Evolutionary conservation across 257 asterid genomes (phyloP).

Genomic region (Linderniella brevidens): DNA sequence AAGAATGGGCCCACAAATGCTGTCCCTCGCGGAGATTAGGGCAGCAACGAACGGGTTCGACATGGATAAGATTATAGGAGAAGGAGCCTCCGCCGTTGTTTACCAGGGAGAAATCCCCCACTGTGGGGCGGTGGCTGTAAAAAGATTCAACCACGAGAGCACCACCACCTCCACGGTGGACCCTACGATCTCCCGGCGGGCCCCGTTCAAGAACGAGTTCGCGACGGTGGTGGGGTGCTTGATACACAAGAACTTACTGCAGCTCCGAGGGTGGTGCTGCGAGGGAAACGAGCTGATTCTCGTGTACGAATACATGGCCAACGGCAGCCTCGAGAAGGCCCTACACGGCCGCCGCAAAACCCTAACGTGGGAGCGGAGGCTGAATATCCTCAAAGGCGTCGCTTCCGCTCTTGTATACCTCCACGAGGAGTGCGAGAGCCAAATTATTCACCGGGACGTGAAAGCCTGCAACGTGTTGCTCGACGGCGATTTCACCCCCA

Average conservation of each 20-base stretch:
- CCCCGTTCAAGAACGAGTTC: constrained; percentile 52
- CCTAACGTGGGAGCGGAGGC: constrained; percentile 55
- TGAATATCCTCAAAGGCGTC: constrained; percentile 41
- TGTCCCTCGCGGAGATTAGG: constrained; percentile 43
- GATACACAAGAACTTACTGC: constrained; percentile 62
- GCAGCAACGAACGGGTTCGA: constrained; percentile 70
- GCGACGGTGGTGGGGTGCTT: constrained; percentile 66
- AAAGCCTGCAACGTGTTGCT: constrained; percentile 58
- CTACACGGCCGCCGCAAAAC: constrained; percentile 24
- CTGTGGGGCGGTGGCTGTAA: constrained; percentile 53
- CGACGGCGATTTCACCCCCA: constrained; percentile 51
- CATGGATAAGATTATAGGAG: constrained; percentile 41
- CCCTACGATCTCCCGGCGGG: constrained; percentile 5
- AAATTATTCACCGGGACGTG: constrained; percentile 63
- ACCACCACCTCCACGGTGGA: too few relatives aligned
- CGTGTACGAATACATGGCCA: constrained; percentile 55
- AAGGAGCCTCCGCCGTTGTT: constrained; percentile 73
- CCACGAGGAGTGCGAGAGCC: constrained; percentile 64
- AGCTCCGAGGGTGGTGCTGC: constrained; percentile 75
- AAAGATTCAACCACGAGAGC: constrained; percentile 40
- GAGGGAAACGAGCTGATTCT: constrained; percentile 57
- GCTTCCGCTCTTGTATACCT: constrained; percentile 55
- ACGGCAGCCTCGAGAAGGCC: constrained; percentile 48
- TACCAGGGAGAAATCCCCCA: constrained; percentile 50
- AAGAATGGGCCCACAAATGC: constrained; percentile 33